Base-by-base conservation (phyloP, 2,329 filamentous ascomycete genomes). In the Fusarium begoniae region DNA sequence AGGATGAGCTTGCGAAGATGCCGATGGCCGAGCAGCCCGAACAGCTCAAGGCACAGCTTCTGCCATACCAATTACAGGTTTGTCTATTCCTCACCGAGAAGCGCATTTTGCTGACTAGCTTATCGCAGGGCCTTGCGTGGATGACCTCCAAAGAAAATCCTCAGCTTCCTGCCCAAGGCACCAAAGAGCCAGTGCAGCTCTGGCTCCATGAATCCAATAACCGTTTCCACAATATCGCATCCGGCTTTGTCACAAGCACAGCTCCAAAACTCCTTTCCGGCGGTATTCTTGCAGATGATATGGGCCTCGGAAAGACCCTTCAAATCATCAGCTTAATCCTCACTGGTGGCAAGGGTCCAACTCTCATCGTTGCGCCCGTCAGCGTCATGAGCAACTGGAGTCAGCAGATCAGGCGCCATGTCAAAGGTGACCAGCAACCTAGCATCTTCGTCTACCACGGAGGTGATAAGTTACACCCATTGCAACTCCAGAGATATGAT, bases 361-460 rank as follows among this genome's bases (percentile, higher is more conserved):
- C 94, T 0, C 86, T 98, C 28, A 95, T 98, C 60, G 86, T 97
- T 62, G 91, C 93, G 1, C 95, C 95, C 1, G 88, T 97, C 11
- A 92, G 92, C 58, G 94, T 97, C 26, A 95, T 97, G 93, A 95
- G 92, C 78, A 97, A 97, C 76, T 98, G 95, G 95, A 90, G 90
- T 75, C 90, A 92, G 61, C 94, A 97, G 81, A 93, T 96, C 61
- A 85, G 89, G 70, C 87, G 88, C 43, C 95, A 98, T 78, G 88
- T 96, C 51, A 87, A 90, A 43, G 81, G 86, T 10, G 87, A 92
- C n/a, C 83, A 89, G 63, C 83, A 85, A 4, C 89, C 94, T 12
- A 90, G 87, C 15, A 87, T 96, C 9, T 86, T 94, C 76, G 90
- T 92, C 38, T 96, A 96, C 79, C 94, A 98, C 78, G 93, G 93